phyloP scores from a whole-genome alignment of 2,329 filamentous ascomycete genomes.

The Aureobasidium lini region DNA sequence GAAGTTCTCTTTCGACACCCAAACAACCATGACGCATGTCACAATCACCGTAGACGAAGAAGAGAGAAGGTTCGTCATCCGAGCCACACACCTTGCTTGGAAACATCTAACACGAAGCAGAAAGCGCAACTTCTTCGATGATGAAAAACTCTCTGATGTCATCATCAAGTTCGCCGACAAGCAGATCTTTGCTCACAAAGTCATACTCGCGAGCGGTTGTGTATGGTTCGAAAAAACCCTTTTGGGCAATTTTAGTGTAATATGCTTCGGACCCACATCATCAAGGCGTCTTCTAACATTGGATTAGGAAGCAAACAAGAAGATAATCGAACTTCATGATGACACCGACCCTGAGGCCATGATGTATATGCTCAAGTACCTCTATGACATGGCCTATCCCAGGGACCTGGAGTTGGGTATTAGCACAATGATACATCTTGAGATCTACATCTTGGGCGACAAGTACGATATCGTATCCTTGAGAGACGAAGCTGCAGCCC shows the following conservation, averaged over 20 bases:
- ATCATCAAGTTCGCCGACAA: not conserved
- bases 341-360: not conserved
- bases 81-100: no score
- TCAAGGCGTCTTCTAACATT: no score
- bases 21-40: not conserved
- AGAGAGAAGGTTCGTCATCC: no score
- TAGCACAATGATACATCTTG: not conserved
- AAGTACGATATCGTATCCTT: not conserved
- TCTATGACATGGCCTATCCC: not conserved
- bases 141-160: not conserved
- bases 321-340: not conserved
- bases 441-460: not conserved
- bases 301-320: not conserved
- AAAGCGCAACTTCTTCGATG: not conserved
- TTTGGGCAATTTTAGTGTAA: not conserved
- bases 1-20: not conserved
- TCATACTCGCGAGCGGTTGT: not conserved
- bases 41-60: no score
- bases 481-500: not conserved
- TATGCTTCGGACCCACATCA: no score
- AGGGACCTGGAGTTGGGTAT: not conserved
- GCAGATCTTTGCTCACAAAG: not conserved
- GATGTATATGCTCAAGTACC: not conserved
- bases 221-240: not conserved
- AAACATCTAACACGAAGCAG: not conserved